These are phyloP conservation scores for Camelina sativa DNA, from an alignment of 345 rosid species.

Conservation along the genomic window DNA sequence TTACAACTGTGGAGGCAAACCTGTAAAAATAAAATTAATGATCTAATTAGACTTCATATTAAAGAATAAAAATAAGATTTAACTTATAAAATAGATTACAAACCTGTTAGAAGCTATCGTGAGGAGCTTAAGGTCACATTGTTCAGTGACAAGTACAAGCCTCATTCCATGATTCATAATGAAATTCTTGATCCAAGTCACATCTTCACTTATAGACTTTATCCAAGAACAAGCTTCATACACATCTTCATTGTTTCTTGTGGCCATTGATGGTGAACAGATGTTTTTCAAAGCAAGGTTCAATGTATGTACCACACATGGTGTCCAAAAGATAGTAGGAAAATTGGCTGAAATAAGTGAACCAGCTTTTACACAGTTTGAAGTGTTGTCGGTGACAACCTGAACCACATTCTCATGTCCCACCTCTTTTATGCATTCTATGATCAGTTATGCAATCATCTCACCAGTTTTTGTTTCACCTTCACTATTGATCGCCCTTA, in stretches of 20 bases:
- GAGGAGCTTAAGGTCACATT: background rate
- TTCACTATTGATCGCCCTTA: background rate
- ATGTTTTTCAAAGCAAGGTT: background rate
- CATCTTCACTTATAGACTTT: background rate
- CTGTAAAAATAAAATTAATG: background rate
- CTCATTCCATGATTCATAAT: constrained; percentile 8
- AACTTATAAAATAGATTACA: background rate
- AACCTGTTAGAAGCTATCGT: constrained; percentile 1
- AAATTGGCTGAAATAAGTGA: background rate
- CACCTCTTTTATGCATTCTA: background rate
- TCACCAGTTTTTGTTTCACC: background rate
- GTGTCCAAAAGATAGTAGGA: constrained; percentile 14
- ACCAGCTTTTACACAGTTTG: background rate
- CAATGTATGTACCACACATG: constrained; percentile 6
- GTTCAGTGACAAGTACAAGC: background rate
- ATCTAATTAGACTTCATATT: too few species aligned
- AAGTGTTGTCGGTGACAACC: background rate
- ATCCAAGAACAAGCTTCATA: background rate
- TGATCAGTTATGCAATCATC: background rate
- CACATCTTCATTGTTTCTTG: background rate
- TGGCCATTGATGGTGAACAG: background rate
- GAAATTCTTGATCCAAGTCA: constrained; percentile 10
- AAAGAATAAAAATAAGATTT: background rate
- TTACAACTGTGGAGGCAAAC: background rate
- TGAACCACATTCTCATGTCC: constrained; percentile 9